These are phyloP conservation scores for Venturiaceae sp. DNA, from an alignment of 2,329 filamentous ascomycete species.

Conservation along the genomic window DNA sequence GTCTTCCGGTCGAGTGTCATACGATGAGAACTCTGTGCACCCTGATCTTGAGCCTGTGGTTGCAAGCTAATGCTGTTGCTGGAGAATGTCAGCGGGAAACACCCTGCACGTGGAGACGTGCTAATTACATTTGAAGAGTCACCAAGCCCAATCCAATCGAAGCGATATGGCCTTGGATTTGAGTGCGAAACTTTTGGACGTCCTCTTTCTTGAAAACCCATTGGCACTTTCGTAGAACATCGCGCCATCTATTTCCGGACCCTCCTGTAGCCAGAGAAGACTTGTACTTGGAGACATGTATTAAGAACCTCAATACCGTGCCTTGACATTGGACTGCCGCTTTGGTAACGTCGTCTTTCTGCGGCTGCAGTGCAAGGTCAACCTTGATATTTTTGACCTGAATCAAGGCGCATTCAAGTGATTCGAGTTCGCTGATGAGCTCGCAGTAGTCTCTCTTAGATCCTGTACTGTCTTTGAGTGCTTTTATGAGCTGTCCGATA, in stretches of 20 bases:
- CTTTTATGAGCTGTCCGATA: background rate
- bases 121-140: too few relatives aligned
- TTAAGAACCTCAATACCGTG: background rate
- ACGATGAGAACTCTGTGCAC: too few relatives aligned
- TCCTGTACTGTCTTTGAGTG: background rate
- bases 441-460: background rate
- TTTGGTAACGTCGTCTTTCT: background rate
- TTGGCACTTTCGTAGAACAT: background rate
- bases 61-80: too few relatives aligned
- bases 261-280: background rate
- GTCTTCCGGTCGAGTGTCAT: too few relatives aligned
- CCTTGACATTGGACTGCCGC: background rate
- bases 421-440: background rate
- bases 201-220: background rate
- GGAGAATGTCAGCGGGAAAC: too few relatives aligned
- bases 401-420: background rate
- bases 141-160: too few relatives aligned
- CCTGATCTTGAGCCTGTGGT: too few relatives aligned
- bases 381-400: background rate
- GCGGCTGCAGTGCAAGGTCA: background rate
- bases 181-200: too few relatives aligned
- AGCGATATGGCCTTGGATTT: too few relatives aligned
- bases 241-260: background rate
- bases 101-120: too few relatives aligned
- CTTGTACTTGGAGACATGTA: background rate